Evolutionary conservation across 1,139 yeast species (phyloP).

Genomic region (Scheffersomyces insectosa): DNA sequence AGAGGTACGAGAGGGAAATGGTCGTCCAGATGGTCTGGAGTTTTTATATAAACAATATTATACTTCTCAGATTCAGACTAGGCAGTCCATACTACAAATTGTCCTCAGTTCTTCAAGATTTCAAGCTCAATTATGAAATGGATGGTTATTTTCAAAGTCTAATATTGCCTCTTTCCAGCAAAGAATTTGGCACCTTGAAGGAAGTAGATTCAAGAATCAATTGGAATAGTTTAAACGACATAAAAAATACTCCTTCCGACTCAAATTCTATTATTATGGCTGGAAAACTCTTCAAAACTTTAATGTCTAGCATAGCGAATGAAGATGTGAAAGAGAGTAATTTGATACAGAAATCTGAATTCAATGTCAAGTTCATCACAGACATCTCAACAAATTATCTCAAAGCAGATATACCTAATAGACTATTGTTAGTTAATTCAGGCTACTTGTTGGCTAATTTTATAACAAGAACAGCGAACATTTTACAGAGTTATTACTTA

Average conservation of each 20-base stretch:
- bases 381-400: not conserved
- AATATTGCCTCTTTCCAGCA: not conserved
- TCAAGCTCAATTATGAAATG: not conserved
- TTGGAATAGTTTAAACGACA: not conserved
- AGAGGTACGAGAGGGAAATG: constrained; percentile 36
- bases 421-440: not conserved
- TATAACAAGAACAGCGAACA: constrained; percentile 1
- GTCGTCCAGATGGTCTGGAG: constrained; percentile 44
- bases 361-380: not conserved
- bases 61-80: constrained; percentile 32
- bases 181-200: not conserved
- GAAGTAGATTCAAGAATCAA: not conserved
- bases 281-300: constrained; percentile 1
- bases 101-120: constrained; percentile 7
- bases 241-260: constrained; percentile 4
- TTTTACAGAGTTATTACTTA: constrained; percentile 9
- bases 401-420: not conserved
- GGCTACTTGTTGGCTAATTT: constrained; percentile 3
- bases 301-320: constrained; percentile 1
- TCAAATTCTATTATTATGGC: constrained; percentile 4
- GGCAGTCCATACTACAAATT: constrained; percentile 40
- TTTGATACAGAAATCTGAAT: not conserved
- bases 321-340: not conserved
- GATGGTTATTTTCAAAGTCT: not conserved
- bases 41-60: constrained; percentile 32